Percentiles rank a stretch among this genome's conserved stretches.
These are phyloP conservation scores for Fraxinus sp. DNA, from an alignment of 305 asterid species.

Conservation along the genomic window DNA sequence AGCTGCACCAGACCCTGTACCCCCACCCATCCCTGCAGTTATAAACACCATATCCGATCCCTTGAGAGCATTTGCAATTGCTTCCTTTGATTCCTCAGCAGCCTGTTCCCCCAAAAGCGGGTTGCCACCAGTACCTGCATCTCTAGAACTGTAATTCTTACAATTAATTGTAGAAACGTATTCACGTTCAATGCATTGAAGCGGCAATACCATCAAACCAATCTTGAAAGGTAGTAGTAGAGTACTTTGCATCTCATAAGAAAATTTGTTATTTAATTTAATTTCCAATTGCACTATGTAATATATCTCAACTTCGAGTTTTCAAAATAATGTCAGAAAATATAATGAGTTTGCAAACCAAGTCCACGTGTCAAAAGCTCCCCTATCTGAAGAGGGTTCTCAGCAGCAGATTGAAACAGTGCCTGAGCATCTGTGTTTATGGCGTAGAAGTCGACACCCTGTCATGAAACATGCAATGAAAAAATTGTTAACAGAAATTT, in stretches of 20 bases:
- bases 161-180: constrained; percentile 1
- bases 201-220: constrained; percentile 2
- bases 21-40: constrained; percentile 99
- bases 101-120: constrained; percentile 90
- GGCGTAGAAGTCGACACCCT: constrained; percentile 96
- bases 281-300: neutral
- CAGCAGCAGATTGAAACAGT: constrained; percentile 77
- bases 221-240: constrained; percentile 15
- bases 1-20: constrained; percentile 99
- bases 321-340: neutral
- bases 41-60: constrained; percentile 98
- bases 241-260: constrained; percentile 4
- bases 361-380: constrained; percentile 97
- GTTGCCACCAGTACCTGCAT: constrained; percentile 92
- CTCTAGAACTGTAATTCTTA: constrained; percentile 18
- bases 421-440: constrained; percentile 94
- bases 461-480: constrained; percentile 18
- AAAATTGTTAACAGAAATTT: constrained; percentile 19
- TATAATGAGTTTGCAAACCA: constrained; percentile 49
- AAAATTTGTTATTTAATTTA: neutral
- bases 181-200: constrained; percentile 4
- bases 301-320: constrained; percentile 3
- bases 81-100: constrained; percentile 95
- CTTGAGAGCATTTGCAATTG: constrained; percentile 75
- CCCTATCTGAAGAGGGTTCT: constrained; percentile 82